A percentile compares a stretch with the other conserved stretches of the same genome.
Conservation (phyloP, 257 asterid species). For the Lavandula angustifolia region DNA sequence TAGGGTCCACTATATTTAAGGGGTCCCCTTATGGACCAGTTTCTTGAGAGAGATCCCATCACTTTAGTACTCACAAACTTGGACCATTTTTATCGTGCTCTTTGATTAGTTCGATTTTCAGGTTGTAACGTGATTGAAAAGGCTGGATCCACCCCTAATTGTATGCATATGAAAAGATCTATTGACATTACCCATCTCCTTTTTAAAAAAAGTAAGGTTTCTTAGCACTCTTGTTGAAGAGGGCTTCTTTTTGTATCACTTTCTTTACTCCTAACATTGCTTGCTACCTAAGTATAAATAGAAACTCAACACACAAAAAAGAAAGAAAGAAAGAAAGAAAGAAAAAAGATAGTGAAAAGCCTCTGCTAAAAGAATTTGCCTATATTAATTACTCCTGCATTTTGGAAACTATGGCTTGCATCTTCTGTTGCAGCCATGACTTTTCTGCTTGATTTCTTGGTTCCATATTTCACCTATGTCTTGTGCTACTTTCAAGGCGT, state of each 20-base stretch:
- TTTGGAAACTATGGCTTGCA: slow-evolving; percentile 41
- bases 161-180: neutral
- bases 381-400: neutral
- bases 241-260: slow-evolving; percentile 41
- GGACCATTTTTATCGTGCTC: neutral
- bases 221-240: slow-evolving; percentile 48
- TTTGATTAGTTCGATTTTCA: neutral
- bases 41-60: slow-evolving; percentile 40
- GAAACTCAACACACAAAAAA: slow-evolving; percentile 22
- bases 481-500: slow-evolving; percentile 71
- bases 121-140: no score
- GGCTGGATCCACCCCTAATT: no score
- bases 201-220: slow-evolving; percentile 36
- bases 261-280: slow-evolving; percentile 30
- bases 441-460: slow-evolving; percentile 61
- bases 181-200: slow-evolving; percentile 39
- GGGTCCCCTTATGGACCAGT: slow-evolving; percentile 63
- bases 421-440: slow-evolving; percentile 48
- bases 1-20: slow-evolving; percentile 60
- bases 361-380: slow-evolving; percentile 14
- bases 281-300: slow-evolving; percentile 36
- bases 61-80: slow-evolving; percentile 10
- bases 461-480: slow-evolving; percentile 82
- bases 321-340: neutral
- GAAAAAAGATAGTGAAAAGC: neutral